A percentile compares a stretch with the other conserved stretches of the same genome.
These are phyloP conservation scores for Diutina catenulata DNA, from an alignment of 1,139 yeast species.

Conservation along the genomic window DNA sequence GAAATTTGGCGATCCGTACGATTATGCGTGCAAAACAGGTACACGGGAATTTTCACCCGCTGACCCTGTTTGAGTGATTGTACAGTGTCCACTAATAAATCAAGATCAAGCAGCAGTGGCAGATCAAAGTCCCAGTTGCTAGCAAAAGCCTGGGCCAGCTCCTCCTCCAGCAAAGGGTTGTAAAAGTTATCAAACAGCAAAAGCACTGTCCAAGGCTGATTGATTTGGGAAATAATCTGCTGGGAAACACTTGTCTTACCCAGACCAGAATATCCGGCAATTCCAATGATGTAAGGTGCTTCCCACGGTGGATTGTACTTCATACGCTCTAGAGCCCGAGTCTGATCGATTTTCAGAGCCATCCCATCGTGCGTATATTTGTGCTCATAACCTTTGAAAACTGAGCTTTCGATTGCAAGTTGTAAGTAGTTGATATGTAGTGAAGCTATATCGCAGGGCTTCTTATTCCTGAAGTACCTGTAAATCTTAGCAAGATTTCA, in stretches of 20 bases:
- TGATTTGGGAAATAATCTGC: constrained; percentile 62
- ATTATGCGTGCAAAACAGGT: constrained; percentile 67
- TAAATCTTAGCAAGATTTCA: too few relatives aligned
- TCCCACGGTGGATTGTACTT: constrained; percentile 86
- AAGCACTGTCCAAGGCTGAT: constrained; percentile 95
- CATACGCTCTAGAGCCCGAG: too few relatives aligned
- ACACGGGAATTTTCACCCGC: constrained; percentile 70
- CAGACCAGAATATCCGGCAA: constrained; percentile 91
- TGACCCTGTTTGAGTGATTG: constrained; percentile 46
- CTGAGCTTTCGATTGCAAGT: too few relatives aligned
- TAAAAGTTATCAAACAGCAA: constrained; percentile 87
- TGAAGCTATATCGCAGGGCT: too few relatives aligned
- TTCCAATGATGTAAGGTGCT: constrained; percentile 87
- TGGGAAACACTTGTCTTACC: constrained; percentile 93
- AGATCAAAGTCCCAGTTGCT: constrained; percentile 74
- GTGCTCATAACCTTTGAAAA: too few relatives aligned
- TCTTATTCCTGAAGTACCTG: too few relatives aligned
- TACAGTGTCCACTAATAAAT: constrained; percentile 53
- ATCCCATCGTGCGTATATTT: too few relatives aligned
- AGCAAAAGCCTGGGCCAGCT: constrained; percentile 51
- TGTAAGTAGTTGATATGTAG: too few relatives aligned
- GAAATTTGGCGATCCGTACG: constrained; percentile 60
- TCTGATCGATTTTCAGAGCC: too few relatives aligned
- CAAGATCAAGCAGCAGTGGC: constrained; percentile 75
- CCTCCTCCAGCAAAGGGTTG: constrained; percentile 52